Base-by-base conservation (phyloP, 2,329 filamentous ascomycete genomes). In the Dendryphion nanum region DNA sequence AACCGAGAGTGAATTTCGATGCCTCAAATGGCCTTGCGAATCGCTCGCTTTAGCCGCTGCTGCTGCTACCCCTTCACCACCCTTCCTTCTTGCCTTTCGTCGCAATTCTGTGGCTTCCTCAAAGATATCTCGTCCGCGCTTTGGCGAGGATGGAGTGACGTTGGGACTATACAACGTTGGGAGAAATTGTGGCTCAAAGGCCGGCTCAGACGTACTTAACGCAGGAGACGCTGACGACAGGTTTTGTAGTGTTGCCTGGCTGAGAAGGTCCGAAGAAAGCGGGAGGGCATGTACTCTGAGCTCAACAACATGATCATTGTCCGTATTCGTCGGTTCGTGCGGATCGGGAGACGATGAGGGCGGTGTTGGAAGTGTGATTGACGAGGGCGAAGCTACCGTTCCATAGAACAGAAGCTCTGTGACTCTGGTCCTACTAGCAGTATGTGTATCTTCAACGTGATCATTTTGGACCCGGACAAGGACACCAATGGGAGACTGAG, bases 351-450 rank as follows among this genome's bases (percentile, higher is more conserved):
- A 63, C 0, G 61, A 64, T 1, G 57, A 51, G 12, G 61, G 61
- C 18, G 63, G 65, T 28, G 65, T 66, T 5, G 59, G 57, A 24
- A 61, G 46, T 17, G 40, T 44, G 30, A 16, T 33, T 15, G 42
- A 31, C 5, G 47, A 17, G 21, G 44, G 30, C 16, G 38, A 6
- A 20, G 48, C 46, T 36, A 62, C 53, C 3, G 63, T 63, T 5
- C 67, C 70, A 38, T 72, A 74, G 43, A 75, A 68, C 4, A 75
- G 55, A 0, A 75, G 48, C 33, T 75, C 71, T 0, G 71, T 73
- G 2, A 67, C 44, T 14, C 45, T 45, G 0, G 59, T 53, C 5
- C n/a, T n/a, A n/a, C n/a, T n/a, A n/a, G n/a, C n/a, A n/a, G n/a
- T n/a, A n/a, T 41, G 41, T 1, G 35, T 35, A 3, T 12, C 18